A percentile compares a stretch with the other conserved stretches of the same genome.
Conservation (phyloP, 306 rosid genomes). For the Malus sylvestris region DNA sequence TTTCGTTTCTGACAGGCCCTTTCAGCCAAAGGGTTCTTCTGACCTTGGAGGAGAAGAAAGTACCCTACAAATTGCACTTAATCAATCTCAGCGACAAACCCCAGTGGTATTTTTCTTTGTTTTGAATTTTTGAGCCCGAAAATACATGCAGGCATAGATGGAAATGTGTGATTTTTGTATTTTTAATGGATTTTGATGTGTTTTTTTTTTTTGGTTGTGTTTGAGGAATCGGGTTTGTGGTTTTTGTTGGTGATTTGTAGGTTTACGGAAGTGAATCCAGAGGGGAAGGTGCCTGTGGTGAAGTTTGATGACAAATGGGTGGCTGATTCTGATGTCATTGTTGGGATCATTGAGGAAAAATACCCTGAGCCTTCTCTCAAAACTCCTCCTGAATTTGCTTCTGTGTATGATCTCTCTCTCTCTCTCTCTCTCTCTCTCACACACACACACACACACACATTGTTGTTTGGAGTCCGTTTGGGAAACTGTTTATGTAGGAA, state of each 20-base stretch:
- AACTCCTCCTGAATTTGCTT: slow-evolving; percentile 55
- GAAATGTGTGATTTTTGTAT: not conserved
- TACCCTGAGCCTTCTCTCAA: slow-evolving; percentile 57
- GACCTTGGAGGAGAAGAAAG: slow-evolving; percentile 84
- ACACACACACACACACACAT: not conserved
- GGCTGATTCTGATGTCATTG: slow-evolving; percentile 82
- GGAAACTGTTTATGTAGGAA: not conserved
- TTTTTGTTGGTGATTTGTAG: slow-evolving; percentile 26
- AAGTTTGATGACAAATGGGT: slow-evolving; percentile 80
- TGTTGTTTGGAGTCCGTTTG: not conserved
- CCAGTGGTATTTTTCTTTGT: slow-evolving; percentile 38
- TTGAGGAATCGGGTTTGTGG: slow-evolving; percentile 6
- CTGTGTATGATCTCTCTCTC: slow-evolving; percentile 47
- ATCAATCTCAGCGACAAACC: slow-evolving; percentile 63
- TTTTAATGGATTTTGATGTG: not conserved
- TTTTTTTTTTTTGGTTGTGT: not conserved
- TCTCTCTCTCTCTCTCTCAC: not conserved
- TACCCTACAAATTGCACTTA: slow-evolving; percentile 39
- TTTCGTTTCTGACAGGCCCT: slow-evolving; percentile 47
- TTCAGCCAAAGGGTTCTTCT: slow-evolving; percentile 68
- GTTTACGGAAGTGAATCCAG: slow-evolving; percentile 69
- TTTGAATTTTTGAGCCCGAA: not conserved
- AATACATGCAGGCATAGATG: not conserved
- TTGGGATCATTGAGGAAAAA: slow-evolving; percentile 58
- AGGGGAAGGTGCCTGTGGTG: slow-evolving; percentile 77